phyloP scores from a whole-genome alignment of 257 asterid species.

The Apocynum venetum region DNA sequence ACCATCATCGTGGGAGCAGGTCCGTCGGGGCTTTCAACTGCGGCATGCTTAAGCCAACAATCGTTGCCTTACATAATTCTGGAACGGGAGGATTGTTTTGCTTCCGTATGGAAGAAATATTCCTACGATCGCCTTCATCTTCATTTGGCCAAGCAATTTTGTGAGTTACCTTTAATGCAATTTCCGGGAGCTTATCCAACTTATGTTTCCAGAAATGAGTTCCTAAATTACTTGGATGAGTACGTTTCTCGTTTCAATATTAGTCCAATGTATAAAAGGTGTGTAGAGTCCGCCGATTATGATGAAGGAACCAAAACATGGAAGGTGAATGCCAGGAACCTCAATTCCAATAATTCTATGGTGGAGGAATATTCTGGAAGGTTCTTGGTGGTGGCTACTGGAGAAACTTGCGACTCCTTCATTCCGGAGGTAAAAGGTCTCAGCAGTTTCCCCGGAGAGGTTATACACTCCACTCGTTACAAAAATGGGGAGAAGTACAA shows the following conservation, averaged over 20 bases:
- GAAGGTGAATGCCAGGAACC: constrained; percentile 39
- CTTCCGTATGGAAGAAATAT: constrained; percentile 67
- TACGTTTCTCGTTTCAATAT: constrained; percentile 47
- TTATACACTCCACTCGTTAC: constrained; percentile 56
- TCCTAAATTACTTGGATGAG: constrained; percentile 49
- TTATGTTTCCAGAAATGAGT: constrained; percentile 33
- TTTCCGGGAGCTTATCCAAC: constrained; percentile 47
- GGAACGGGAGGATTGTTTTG: constrained; percentile 67
- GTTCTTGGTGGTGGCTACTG: constrained; percentile 75
- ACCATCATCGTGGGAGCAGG: constrained; percentile 66
- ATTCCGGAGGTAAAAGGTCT: constrained; percentile 53
- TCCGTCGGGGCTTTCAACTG: constrained; percentile 68
- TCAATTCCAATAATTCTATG: constrained; percentile 13
- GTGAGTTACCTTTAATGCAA: constrained; percentile 51
- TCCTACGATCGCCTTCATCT: constrained; percentile 76
- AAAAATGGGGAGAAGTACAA: constrained; percentile 41
- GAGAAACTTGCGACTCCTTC: constrained; percentile 49
- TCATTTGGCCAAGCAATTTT: constrained; percentile 52
- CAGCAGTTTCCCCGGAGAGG: constrained; percentile 46
- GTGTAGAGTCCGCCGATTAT: constrained; percentile 45
- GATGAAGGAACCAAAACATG: constrained; percentile 33
- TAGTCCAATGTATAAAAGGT: constrained; percentile 32
- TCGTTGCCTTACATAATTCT: constrained; percentile 55
- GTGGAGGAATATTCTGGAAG: constrained; percentile 40
- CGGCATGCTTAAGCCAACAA: constrained; percentile 47